Conservation (phyloP, 768 basidiomycete species). For the Calocybe gangraenosa region DNA sequence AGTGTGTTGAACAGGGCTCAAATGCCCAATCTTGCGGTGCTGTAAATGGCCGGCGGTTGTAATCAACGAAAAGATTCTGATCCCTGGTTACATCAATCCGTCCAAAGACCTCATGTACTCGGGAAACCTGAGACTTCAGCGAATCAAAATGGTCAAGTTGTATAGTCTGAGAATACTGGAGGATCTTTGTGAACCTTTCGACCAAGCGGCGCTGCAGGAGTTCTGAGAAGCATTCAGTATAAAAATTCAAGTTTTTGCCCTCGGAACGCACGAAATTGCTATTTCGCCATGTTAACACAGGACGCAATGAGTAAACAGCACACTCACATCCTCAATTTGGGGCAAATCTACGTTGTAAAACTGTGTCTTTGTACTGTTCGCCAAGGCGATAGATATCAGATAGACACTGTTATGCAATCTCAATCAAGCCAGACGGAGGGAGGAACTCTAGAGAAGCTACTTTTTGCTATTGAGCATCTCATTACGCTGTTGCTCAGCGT, state of each 20-base stretch:
- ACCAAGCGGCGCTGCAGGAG: conserved; percentile 64
- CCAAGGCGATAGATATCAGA: conserved; percentile 63
- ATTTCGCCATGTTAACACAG: conserved; percentile 6
- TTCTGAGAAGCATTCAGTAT: conserved; percentile 41
- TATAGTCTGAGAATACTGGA: conserved; percentile 56
- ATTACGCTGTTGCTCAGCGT: conserved; percentile 68
- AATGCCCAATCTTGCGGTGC: conserved; percentile 67
- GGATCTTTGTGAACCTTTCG: conserved; percentile 46
- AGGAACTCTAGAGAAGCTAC: conserved; percentile 30
- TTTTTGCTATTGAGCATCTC: conserved; percentile 85
- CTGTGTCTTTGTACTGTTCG: conserved; percentile 65
- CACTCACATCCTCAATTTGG: conserved; percentile 64
- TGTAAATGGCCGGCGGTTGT: conserved; percentile 64
- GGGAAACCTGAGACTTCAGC: conserved; percentile 46
- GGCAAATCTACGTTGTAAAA: conserved; percentile 73
- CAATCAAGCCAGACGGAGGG: conserved; percentile 1
- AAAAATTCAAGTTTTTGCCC: background rate
- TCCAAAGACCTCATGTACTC: conserved; percentile 43
- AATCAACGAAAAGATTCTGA: conserved; percentile 66
- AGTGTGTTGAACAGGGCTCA: conserved; percentile 69
- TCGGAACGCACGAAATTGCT: conserved; percentile 63
- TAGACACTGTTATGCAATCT: conserved; percentile 45
- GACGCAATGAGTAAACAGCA: conserved; percentile 2
- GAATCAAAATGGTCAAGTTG: conserved; percentile 55
- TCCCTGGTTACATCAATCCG: conserved; percentile 56